A percentile compares a stretch with the other conserved stretches of the same genome.
Evolutionary conservation across 768 basidiomycete species (phyloP).

Genomic region (Boletellus emodensis): DNA sequence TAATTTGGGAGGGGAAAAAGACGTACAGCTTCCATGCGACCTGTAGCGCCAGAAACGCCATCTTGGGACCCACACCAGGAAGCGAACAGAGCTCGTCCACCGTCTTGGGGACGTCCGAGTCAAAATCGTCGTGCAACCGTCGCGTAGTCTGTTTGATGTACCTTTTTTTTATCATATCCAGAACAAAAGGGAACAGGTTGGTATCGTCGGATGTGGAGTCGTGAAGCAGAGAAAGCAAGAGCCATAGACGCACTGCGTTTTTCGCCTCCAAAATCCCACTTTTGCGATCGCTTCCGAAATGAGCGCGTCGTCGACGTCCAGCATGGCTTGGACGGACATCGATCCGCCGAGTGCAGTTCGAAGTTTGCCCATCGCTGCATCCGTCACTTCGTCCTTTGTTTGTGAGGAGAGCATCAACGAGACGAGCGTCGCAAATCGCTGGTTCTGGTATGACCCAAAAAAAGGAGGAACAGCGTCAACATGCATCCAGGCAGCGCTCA

Average conservation of each 20-base stretch:
- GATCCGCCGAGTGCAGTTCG: constrained; percentile 72
- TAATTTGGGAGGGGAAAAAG: not conserved
- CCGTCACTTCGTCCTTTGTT: constrained; percentile 88
- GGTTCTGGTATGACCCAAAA: constrained; percentile 46
- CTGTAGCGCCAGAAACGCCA: constrained; percentile 86
- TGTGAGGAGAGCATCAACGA: constrained; percentile 95
- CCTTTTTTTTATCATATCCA: constrained; percentile 31
- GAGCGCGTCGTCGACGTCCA: constrained; percentile 55
- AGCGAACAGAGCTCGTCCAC: constrained; percentile 84
- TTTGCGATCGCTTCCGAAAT: constrained; percentile 78
- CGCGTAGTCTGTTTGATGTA: constrained; percentile 74
- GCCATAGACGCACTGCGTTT: constrained; percentile 59
- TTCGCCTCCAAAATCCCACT: constrained; percentile 91
- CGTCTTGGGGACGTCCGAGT: constrained; percentile 84
- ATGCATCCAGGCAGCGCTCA: not conserved
- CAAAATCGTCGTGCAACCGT: constrained; percentile 64
- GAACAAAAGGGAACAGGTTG: not conserved
- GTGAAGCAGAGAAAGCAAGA: not conserved
- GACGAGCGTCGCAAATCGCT: constrained; percentile 79
- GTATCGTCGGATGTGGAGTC: no score
- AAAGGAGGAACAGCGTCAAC: not conserved
- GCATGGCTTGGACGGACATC: constrained; percentile 68
- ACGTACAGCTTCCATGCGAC: constrained; percentile 79
- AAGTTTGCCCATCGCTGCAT: constrained; percentile 72
- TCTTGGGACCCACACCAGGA: constrained; percentile 93